Percentiles rank a stretch among this genome's conserved stretches.
Evolutionary conservation across 2,329 filamentous ascomycete genomes (phyloP).

Genomic region (Talaromyces piceae): DNA sequence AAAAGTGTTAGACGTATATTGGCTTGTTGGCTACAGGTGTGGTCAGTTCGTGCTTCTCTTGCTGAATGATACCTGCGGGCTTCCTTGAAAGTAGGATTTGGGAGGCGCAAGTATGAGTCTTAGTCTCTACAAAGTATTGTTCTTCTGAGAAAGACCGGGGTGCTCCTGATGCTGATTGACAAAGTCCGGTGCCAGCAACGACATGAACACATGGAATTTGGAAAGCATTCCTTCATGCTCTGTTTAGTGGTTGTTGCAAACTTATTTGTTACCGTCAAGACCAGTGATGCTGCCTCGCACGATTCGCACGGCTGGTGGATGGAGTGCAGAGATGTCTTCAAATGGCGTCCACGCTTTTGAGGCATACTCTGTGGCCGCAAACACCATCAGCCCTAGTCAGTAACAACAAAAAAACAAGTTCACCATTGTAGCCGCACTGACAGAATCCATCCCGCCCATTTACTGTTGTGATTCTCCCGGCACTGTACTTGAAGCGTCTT

Average conservation of each 20-base stretch:
- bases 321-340: slow-evolving; percentile 59
- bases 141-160: slow-evolving; percentile 58
- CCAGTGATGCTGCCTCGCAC: slow-evolving; percentile 58
- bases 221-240: not conserved
- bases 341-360: slow-evolving; percentile 64
- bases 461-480: slow-evolving; percentile 63
- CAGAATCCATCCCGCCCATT: slow-evolving; percentile 80
- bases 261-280: slow-evolving; percentile 42
- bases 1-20: not conserved
- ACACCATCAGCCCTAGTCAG: slow-evolving; percentile 46
- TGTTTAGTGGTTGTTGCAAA: not conserved
- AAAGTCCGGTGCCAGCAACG: slow-evolving; percentile 63
- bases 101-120: slow-evolving; percentile 50
- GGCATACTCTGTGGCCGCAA: slow-evolving; percentile 54
- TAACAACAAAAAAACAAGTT: slow-evolving; percentile 1
- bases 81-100: slow-evolving; percentile 17
- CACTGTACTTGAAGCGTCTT: slow-evolving; percentile 34
- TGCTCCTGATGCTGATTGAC: slow-evolving; percentile 64
- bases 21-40: not conserved
- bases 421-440: slow-evolving; percentile 35
- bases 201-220: slow-evolving; percentile 60
- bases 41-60: not conserved
- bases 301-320: slow-evolving; percentile 53
- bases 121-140: slow-evolving; percentile 56
- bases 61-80: not conserved